A percentile compares a stretch with the other conserved stretches of the same genome.
Evolutionary conservation across 2,329 filamentous ascomycete species (phyloP).

Genomic region (Thelonectria blattea): DNA sequence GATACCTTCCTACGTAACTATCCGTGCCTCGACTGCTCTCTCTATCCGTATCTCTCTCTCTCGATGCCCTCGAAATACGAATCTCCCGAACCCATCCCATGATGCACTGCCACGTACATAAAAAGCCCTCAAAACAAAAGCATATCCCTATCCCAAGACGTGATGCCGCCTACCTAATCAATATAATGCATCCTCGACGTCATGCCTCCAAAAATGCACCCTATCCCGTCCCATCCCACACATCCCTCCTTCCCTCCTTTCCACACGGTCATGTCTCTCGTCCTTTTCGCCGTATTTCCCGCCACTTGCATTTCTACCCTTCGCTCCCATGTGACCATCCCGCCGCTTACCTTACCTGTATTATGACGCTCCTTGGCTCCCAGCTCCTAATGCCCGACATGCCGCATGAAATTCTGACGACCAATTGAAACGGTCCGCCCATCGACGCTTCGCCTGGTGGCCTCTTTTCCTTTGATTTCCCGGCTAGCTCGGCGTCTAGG

Average conservation of each 20-base stretch:
- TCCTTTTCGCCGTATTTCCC: neutral
- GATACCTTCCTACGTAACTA: too few species aligned
- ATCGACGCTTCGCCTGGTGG: neutral
- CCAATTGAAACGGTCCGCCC: constrained; percentile 9
- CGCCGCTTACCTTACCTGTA: neutral
- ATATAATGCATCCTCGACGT: constrained; percentile 4
- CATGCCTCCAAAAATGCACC: neutral
- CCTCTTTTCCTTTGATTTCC: neutral
- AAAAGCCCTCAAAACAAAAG: too few species aligned
- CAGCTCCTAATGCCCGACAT: constrained; percentile 25
- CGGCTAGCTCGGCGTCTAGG: constrained; percentile 8
- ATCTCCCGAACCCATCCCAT: neutral
- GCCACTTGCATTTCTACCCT: neutral
- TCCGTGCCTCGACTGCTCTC: too few species aligned
- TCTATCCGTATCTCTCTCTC: neutral
- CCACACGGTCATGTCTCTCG: neutral
- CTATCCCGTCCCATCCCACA: constrained; percentile 11
- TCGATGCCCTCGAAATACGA: constrained; percentile 4
- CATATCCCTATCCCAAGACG: too few species aligned
- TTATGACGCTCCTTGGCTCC: constrained; percentile 28
- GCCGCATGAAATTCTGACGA: constrained; percentile 17
- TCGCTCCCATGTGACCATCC: constrained; percentile 6
- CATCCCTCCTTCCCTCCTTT: neutral
- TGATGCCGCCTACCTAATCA: too few species aligned
- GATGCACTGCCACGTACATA: neutral